Percentiles rank a stretch among this genome's conserved stretches.
Conservation (phyloP, 225 moss, liverwort and hornwort species). For the Physcomitrellopsis africana region DNA sequence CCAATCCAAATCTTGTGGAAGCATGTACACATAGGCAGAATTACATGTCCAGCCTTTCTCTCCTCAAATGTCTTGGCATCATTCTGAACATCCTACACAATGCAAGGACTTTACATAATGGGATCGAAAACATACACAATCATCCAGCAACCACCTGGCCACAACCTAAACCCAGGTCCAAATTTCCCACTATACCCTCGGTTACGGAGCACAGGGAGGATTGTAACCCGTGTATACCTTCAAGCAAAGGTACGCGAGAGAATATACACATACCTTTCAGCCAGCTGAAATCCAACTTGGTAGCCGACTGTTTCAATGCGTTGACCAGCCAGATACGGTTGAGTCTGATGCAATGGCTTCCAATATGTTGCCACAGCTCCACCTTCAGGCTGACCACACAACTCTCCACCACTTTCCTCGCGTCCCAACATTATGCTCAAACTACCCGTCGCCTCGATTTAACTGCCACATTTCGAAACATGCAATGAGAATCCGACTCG, state of each 20-base stretch:
- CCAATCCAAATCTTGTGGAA: conserved; percentile 14
- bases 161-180: background rate
- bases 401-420: conserved; percentile 87
- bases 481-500: background rate
- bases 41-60: conserved; percentile 6
- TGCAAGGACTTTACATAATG: background rate
- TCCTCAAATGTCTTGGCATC: background rate
- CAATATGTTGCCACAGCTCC: conserved; percentile 86
- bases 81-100: background rate
- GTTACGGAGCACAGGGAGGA: background rate
- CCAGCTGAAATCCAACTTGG: conserved; percentile 96
- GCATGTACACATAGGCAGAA: background rate
- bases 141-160: background rate
- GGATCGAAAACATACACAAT: background rate
- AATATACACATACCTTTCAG: conserved; percentile 34
- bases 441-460: background rate
- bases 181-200: background rate
- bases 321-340: conserved; percentile 87
- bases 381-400: conserved; percentile 91
- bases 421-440: conserved; percentile 43
- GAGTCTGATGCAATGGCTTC: conserved; percentile 83
- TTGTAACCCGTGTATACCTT: background rate
- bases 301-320: conserved; percentile 91
- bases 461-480: conserved; percentile 10
- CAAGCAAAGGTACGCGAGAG: background rate